Conservation (phyloP, 2,329 filamentous ascomycete genomes). For the Pseudogymnoascus sp. region DNA sequence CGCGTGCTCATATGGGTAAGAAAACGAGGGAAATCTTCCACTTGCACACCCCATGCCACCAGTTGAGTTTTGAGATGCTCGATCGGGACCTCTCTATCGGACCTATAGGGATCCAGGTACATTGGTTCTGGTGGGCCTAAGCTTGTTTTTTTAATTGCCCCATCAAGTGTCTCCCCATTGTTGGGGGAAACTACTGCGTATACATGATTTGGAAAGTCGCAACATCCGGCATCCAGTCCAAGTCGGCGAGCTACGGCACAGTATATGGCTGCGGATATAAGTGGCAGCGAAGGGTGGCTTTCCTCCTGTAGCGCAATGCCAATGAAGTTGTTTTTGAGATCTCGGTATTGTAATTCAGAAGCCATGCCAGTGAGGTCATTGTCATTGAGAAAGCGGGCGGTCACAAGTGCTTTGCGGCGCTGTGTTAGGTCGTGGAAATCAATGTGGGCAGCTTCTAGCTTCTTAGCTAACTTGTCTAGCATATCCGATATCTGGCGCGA, state of each 20-base stretch:
- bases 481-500: slow-evolving; percentile 47
- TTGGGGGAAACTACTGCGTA: slow-evolving; percentile 67
- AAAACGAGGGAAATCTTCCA: slow-evolving; percentile 42
- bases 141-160: slow-evolving; percentile 33
- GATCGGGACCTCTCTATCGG: slow-evolving; percentile 56
- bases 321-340: slow-evolving; percentile 80
- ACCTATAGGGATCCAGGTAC: slow-evolving; percentile 77
- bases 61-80: slow-evolving; percentile 52
- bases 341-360: slow-evolving; percentile 61
- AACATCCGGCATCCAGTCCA: slow-evolving; percentile 68
- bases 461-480: slow-evolving; percentile 54
- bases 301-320: slow-evolving; percentile 68
- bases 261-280: slow-evolving; percentile 82
- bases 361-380: slow-evolving; percentile 64
- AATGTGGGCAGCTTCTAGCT: slow-evolving; percentile 46
- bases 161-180: slow-evolving; percentile 53
- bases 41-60: slow-evolving; percentile 35
- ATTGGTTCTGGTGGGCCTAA: slow-evolving; percentile 46
- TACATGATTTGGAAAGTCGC: slow-evolving; percentile 77
- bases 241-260: slow-evolving; percentile 69
- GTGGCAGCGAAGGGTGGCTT: slow-evolving; percentile 71
- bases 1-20: slow-evolving; percentile 56
- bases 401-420: slow-evolving; percentile 56
- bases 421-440: slow-evolving; percentile 49
- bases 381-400: slow-evolving; percentile 62